Base-by-base conservation (phyloP, 2,329 filamentous ascomycete species). In the Endoconidiophora polonica region DNA sequence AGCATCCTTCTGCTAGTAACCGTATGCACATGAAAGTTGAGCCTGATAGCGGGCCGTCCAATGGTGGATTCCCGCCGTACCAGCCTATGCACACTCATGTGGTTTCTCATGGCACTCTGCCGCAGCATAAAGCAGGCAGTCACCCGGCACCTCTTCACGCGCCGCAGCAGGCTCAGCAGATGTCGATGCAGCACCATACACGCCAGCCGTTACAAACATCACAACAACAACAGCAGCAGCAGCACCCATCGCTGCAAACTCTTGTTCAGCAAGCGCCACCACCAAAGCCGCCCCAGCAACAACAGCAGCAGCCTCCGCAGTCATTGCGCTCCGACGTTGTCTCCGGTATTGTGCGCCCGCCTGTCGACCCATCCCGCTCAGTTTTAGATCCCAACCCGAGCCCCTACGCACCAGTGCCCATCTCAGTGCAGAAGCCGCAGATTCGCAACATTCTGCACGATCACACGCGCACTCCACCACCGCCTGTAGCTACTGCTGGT, bases 21-120 rank as follows among this genome's bases (percentile, higher is more conserved):
- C 50, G 46, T 38, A 40, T 52, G 43, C 37, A 26, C 36, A 52
- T 52, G 50, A 49, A 49, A 38, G 41, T 44, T 29, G 50, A 52
- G 24, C 46, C 46, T 45, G 50, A 49, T 38, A 20, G 7, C 23
- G 18, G 38, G 4, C 14, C 40, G 16, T 49, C 47, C 20, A 26
- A 22, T n/a, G 20, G 40, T 22, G 39, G 47, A 3, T 44, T 43
- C 40, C 29, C 42, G 20, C 47, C 41, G 7, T 49, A 49, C n/a
- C 39, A 26, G 16, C 24, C 12, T 7, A 38, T 29, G 18, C 39
- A 48, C 12, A n/a, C 46, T 48, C 39, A 41, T 39, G 12, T 16
- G 18, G 47, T 23, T 12, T 36, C 23, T 10, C 43, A 50, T 43
- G 40, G 16, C 5, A 12, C 40, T 16, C 18, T 43, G 40, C 40